Evolutionary conservation across 441 rosid genomes (phyloP).

Genomic region (Populus trichocarpa): DNA sequence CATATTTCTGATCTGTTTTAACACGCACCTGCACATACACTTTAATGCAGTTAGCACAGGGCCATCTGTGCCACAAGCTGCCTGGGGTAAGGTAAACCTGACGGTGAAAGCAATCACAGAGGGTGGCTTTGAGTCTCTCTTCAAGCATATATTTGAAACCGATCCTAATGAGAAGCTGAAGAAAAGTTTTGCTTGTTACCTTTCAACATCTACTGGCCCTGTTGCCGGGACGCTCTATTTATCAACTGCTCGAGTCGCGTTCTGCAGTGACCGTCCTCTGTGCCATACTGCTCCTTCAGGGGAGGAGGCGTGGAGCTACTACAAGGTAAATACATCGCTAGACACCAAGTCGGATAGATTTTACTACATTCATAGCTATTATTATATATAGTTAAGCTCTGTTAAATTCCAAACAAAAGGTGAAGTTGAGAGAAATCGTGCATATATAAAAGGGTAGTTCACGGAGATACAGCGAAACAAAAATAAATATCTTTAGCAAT

Average conservation of each 20-base stretch:
- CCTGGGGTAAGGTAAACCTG: conserved; percentile 81
- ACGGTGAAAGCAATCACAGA: conserved; percentile 70
- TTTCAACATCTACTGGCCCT: conserved; percentile 80
- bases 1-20: neutral
- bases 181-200: conserved; percentile 74
- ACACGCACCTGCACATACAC: neutral
- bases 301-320: conserved; percentile 29
- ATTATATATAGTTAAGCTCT: neutral
- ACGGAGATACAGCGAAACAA: neutral
- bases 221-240: conserved; percentile 84
- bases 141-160: conserved; percentile 41
- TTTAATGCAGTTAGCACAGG: conserved; percentile 54
- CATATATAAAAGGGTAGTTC: neutral
- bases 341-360: neutral
- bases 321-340: neutral
- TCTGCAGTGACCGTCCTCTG: conserved; percentile 83
- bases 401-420: neutral
- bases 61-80: conserved; percentile 66
- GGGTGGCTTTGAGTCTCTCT: conserved; percentile 50
- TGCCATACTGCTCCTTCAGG: conserved; percentile 68
- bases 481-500: neutral
- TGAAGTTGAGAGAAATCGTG: neutral
- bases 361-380: neutral
- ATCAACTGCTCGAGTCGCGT: conserved; percentile 54
- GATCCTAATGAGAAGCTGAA: conserved; percentile 66